Evolutionary conservation across 108 stramenopile species (phyloP), one percentile per base, ranked within the genome.

Genomic region (Mayamaea pseudoterrestris): DNA sequence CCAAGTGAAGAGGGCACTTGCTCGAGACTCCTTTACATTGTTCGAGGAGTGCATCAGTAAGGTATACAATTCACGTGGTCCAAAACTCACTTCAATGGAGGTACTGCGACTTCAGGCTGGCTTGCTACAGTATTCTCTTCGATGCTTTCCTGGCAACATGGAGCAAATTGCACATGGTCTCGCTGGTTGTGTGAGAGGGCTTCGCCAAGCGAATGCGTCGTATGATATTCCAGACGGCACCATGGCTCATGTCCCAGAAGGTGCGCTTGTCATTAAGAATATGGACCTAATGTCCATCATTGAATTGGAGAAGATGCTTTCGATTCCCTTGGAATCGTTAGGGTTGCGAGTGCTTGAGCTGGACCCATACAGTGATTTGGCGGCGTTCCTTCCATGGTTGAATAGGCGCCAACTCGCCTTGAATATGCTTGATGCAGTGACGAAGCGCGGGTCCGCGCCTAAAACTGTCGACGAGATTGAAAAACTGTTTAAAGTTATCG

Each of bases 91-190:
- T 2, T 55, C 79, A 22, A 78, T 78, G 53, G 94, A 96, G 57
- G 80, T 93, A 3, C 73, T 98, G 42, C 93, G 93, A 43, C 63
- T 98, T 30, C 91, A 96, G 45, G 78, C 80, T n/a, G 71, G 82
- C 0, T 57, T 98, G 27, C 57, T 96, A 47, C 65, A 78, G 37
- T 98, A 93, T 55, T 78, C 93, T 12, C 63, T 94, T 21, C 86
- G 90, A 41, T 94, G 92, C 65, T 90, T 90, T 61, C 90, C 90
- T n/a, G 86, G 80, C 28, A 70, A 83, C 50, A 55, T 93, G 30
- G 88, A 90, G 17, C 87, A 95, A 49, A 63, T 98, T 6, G 58
- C 69, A 17, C 59, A 73, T 14, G 92, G 92, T 54, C 67, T 98
- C 41, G 74, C 73, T 18, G 64, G 59, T 36, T 90, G 83, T 51